Base-by-base conservation (phyloP, 2,329 filamentous ascomycete species). In the Penicillium sp. region DNA sequence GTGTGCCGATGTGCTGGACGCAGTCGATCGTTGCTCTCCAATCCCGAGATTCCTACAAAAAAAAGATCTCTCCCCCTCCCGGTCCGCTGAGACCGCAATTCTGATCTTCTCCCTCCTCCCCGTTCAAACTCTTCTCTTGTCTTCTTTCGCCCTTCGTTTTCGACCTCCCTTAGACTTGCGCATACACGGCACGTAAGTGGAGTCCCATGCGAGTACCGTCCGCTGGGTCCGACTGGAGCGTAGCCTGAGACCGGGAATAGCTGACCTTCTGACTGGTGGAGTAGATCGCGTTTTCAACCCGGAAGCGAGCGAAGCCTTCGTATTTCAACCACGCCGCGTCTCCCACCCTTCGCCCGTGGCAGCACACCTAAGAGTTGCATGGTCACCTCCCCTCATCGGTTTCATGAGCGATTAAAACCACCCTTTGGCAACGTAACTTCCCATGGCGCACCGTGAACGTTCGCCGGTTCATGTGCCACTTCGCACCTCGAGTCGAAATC, bases 381-480 rank as follows among this genome's bases (percentile, higher is more conserved):
- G 21, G 21, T 23, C 21, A 7, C 7, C 7, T 23, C 21, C 7
- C 11, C 11, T 11, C 21, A 23, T 29, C 25, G 31, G 27, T 33
- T 50, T 21, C 9, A 43, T 45, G 44, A 38, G 21, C 27, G 19
- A 34, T 33, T 42, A 33, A 41, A n/a, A n/a, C n/a, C n/a, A n/a
- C n/a, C n/a, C 15, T 17, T 27, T 23, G 36, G 21, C 20, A 30
- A 25, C 36, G 21, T 32, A 33, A 18, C 44, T 28, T 36, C 33
- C 33, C 19, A 47, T 50, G 50, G 43, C 43, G 16, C 34, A 42
- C 28, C 45, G 43, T 23, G 46, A 51, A 10, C 21, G 19, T 10
- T 41, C 39, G 14, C 46, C 50, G 5, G 46, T 50, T 16, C 50
- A 53, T 45, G 47, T 54, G n/a, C 51, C 51, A 5, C 41, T 53